Evolutionary conservation across 2,329 filamentous ascomycete genomes (phyloP).

Genomic region (Ascochyta pisi): DNA sequence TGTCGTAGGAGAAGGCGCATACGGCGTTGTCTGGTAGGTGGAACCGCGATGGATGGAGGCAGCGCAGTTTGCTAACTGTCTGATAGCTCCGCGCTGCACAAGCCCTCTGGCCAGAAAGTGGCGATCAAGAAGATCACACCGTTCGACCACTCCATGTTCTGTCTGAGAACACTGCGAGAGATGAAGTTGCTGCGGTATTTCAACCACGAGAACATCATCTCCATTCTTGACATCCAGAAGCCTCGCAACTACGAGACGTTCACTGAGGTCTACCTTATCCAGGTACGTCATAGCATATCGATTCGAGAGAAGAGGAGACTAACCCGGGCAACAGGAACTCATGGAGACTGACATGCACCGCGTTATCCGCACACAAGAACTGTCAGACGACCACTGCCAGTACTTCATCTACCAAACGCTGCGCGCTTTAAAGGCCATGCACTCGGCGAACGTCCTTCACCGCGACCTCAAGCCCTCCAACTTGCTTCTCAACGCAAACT

Average conservation of each 20-base stretch:
- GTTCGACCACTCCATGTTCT: constrained; percentile 99
- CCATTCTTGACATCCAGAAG: constrained; percentile 98
- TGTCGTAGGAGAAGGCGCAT: constrained; percentile 97
- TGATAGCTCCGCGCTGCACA: constrained; percentile 89
- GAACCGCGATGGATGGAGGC: not conserved
- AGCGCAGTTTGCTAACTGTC: constrained; percentile 26
- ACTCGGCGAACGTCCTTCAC: constrained; percentile 97
- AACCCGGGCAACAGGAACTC: constrained; percentile 70
- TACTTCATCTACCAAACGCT: constrained; percentile 99
- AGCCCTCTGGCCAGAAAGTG: constrained; percentile 97
- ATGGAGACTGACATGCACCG: constrained; percentile 99
- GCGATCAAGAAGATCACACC: constrained; percentile 99
- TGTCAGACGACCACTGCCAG: constrained; percentile 99
- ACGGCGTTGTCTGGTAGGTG: constrained; percentile 95
- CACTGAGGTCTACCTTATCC: constrained; percentile 97
- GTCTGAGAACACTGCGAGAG: constrained; percentile 91
- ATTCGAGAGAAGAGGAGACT: constrained; percentile 2
- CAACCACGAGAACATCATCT: constrained; percentile 99
- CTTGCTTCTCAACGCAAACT: constrained; percentile 95
- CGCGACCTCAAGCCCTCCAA: constrained; percentile 98
- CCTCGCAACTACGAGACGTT: constrained; percentile 95
- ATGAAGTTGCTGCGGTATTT: constrained; percentile 99
- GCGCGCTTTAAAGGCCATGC: constrained; percentile 97
- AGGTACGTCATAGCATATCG: constrained; percentile 61
- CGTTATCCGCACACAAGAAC: constrained; percentile 96